Percentiles rank a stretch among this genome's conserved stretches.
Conservation (phyloP, 2,329 filamentous ascomycete species). For the Fusarium neocosmosporiellum region DNA sequence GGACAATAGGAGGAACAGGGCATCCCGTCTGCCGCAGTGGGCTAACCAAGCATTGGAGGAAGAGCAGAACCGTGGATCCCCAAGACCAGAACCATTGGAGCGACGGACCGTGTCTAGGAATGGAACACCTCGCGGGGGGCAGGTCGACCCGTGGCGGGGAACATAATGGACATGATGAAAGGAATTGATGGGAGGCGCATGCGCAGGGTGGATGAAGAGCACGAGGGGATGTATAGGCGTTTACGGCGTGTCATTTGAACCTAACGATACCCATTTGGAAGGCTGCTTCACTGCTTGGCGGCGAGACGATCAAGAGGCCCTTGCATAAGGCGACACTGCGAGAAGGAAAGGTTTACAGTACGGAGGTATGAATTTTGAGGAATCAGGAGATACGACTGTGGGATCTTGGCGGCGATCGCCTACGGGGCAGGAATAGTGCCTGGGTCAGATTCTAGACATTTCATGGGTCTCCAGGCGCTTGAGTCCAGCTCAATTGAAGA, state of each 20-base stretch:
- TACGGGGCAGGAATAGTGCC: background rate
- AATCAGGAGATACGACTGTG: background rate
- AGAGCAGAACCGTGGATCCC: slow-evolving; percentile 22
- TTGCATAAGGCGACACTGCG: background rate
- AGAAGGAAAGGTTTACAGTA: background rate
- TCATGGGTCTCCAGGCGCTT: background rate
- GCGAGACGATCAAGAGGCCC: background rate
- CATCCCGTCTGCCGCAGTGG: slow-evolving; percentile 46
- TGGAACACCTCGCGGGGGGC: background rate
- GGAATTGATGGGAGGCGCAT: slow-evolving; percentile 3
- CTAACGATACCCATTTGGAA: slow-evolving; percentile 36
- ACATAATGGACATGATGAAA: background rate
- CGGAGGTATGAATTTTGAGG: background rate
- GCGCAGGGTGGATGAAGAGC: background rate
- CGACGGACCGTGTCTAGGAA: slow-evolving; percentile 1
- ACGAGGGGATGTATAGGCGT: slow-evolving; percentile 22
- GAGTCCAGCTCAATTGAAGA: background rate
- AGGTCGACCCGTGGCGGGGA: background rate
- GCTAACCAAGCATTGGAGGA: slow-evolving; percentile 45
- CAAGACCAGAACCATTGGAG: slow-evolving; percentile 18
- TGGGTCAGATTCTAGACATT: background rate
- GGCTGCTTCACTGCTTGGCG: slow-evolving; percentile 6
- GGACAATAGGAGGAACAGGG: slow-evolving; percentile 42
- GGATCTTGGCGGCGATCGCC: background rate
- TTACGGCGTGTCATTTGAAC: slow-evolving; percentile 30